Evolutionary conservation across 306 rosid species (phyloP).

Genomic region (Begonia fuchsioides): DNA sequence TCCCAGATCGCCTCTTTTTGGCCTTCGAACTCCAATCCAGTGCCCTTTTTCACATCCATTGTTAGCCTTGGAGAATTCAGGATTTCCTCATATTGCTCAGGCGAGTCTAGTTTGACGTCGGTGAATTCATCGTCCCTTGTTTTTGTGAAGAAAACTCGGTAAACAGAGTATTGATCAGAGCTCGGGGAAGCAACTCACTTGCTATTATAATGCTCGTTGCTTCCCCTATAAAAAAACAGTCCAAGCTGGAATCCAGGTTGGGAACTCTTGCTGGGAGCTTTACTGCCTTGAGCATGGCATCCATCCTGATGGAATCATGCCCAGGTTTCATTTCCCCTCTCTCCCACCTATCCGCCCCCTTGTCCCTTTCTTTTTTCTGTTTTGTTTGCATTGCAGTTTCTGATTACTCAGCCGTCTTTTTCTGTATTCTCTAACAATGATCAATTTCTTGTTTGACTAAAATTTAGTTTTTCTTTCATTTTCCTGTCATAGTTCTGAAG

Average conservation of each 20-base stretch:
- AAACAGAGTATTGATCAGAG: conserved; percentile 27
- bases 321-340: conserved; percentile 26
- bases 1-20: conserved; percentile 13
- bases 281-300: conserved; percentile 73
- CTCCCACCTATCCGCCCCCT: background rate
- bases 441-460: no score
- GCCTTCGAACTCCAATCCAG: conserved; percentile 7
- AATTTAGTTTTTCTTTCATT: background rate
- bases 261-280: conserved; percentile 74
- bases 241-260: conserved; percentile 67
- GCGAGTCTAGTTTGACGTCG: conserved; percentile 73
- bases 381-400: background rate
- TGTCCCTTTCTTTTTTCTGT: background rate
- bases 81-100: conserved; percentile 31
- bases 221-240: no score
- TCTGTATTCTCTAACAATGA: no score
- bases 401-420: no score
- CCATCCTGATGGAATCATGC: conserved; percentile 54
- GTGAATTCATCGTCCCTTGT: conserved; percentile 50
- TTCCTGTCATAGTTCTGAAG: background rate
- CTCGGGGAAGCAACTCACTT: no score
- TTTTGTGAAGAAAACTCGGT: conserved; percentile 44
- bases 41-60: conserved; percentile 3
- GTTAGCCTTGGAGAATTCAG: conserved; percentile 28
- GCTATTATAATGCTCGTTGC: no score